A percentile compares a stretch with the other conserved stretches of the same genome.
phyloP scores from a whole-genome alignment of 345 rosid species.

The Salix purpurea region DNA sequence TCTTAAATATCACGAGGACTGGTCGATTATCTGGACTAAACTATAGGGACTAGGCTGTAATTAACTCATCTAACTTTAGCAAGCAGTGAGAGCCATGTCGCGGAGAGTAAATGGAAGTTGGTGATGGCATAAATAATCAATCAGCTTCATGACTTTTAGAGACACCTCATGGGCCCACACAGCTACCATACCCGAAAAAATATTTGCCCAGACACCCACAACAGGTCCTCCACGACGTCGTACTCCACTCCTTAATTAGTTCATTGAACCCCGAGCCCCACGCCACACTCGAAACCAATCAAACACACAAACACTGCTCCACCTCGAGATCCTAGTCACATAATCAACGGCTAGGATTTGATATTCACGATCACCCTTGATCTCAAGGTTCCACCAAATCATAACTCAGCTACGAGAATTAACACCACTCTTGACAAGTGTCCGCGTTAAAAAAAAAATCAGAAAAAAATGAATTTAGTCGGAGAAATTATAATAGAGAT shows the following conservation, averaged over 20 bases:
- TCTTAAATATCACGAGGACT: too few relatives aligned
- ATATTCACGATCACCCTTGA: background rate
- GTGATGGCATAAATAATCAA: background rate
- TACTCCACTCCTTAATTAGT: background rate
- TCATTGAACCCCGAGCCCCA: constrained; percentile 20
- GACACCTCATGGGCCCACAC: background rate
- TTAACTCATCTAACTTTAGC: too few relatives aligned
- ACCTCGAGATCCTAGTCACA: background rate
- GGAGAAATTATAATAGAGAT: background rate
- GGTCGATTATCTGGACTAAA: too few relatives aligned
- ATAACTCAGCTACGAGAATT: too few relatives aligned
- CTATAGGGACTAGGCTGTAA: too few relatives aligned
- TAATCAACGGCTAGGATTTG: constrained; percentile 18
- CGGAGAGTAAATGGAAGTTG: background rate
- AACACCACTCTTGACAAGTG: too few relatives aligned
- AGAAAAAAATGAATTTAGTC: too few relatives aligned
- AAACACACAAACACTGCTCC: background rate
- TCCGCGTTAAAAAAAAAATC: too few relatives aligned
- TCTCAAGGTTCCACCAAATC: background rate
- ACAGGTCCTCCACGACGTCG: background rate
- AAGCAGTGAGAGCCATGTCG: too few relatives aligned
- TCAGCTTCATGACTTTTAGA: background rate
- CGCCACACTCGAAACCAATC: constrained; percentile 9
- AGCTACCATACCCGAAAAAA: background rate
- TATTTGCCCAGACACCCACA: background rate